phyloP scores from a whole-genome alignment of 2,329 filamentous ascomycete species.

The Paraconiothyrium brasiliense region DNA sequence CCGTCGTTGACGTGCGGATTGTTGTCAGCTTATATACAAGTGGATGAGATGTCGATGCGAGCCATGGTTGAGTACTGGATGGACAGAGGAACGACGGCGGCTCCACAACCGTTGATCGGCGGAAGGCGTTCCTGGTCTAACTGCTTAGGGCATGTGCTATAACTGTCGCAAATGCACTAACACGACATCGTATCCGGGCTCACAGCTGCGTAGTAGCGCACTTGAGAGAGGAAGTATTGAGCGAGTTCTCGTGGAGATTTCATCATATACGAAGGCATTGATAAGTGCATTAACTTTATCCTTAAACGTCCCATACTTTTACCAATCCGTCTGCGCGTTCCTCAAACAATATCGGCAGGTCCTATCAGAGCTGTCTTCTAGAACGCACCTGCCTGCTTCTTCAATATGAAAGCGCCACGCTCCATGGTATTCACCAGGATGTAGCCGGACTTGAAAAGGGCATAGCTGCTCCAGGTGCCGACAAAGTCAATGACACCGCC shows the following conservation, averaged over 20 bases:
- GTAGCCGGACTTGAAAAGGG: slow-evolving; percentile 50
- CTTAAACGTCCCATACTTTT: neutral
- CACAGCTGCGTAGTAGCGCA: neutral
- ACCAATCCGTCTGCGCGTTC: slow-evolving; percentile 1
- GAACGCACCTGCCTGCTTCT: slow-evolving; percentile 39
- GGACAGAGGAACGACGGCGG: slow-evolving; percentile 6
- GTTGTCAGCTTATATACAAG: neutral
- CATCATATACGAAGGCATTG: slow-evolving; percentile 5
- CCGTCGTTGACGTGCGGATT: neutral
- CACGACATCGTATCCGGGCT: slow-evolving; percentile 7
- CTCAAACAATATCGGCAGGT: neutral
- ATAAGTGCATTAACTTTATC: slow-evolving; percentile 4
- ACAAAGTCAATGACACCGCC: slow-evolving; percentile 55
- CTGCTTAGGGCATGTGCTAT: slow-evolving; percentile 13
- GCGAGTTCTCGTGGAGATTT: neutral
- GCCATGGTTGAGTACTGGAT: neutral
- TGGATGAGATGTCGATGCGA: slow-evolving; percentile 1
- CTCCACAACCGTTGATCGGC: slow-evolving; percentile 14
- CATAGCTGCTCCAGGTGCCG: slow-evolving; percentile 56
- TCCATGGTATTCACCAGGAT: slow-evolving; percentile 55
- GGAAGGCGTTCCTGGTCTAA: slow-evolving; percentile 4
- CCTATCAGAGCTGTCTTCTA: slow-evolving; percentile 16
- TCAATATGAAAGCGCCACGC: slow-evolving; percentile 50
- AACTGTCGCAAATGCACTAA: neutral
- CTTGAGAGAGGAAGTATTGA: slow-evolving; percentile 11